A percentile compares a stretch with the other conserved stretches of the same genome.
phyloP scores from a whole-genome alignment of 2,329 filamentous ascomycete genomes.

The Penicillium verrucosum region DNA sequence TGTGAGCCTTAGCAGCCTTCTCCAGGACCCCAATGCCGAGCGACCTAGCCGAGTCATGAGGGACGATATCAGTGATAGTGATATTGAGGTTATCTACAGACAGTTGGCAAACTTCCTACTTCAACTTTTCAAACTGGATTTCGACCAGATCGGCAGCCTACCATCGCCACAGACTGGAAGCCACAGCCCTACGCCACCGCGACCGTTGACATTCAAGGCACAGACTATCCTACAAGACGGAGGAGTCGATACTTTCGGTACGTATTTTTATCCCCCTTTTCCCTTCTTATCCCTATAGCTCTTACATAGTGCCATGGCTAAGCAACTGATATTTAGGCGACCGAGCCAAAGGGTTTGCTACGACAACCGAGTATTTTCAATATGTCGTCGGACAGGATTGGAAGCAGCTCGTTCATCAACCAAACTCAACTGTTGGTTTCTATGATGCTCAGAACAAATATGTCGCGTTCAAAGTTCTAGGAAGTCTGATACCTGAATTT shows the following conservation, averaged over 20 bases:
- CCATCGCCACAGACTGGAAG: slow-evolving; percentile 16
- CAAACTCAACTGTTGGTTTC: slow-evolving; percentile 30
- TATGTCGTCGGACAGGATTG: slow-evolving; percentile 34
- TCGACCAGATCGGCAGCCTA: slow-evolving; percentile 31
- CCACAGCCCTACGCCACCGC: slow-evolving; percentile 12
- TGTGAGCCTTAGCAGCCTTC: slow-evolving; percentile 25
- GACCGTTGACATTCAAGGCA: slow-evolving; percentile 36
- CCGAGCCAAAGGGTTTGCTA: slow-evolving; percentile 26
- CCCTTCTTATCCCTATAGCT: background rate
- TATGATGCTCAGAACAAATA: slow-evolving; percentile 32
- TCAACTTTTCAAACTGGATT: slow-evolving; percentile 31
- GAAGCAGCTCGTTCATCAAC: slow-evolving; percentile 35
- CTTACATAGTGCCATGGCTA: slow-evolving; percentile 9
- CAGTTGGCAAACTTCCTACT: slow-evolving; percentile 29
- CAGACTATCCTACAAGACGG: slow-evolving; percentile 32
- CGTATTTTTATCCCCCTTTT: background rate
- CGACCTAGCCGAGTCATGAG: slow-evolving; percentile 41
- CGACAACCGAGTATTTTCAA: slow-evolving; percentile 33
- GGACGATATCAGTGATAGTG: slow-evolving; percentile 26
- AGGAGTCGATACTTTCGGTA: slow-evolving; percentile 32
- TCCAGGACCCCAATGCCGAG: slow-evolving; percentile 37
- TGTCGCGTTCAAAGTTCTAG: slow-evolving; percentile 28
- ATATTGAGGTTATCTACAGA: slow-evolving; percentile 29
- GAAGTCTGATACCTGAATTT: slow-evolving; percentile 25
- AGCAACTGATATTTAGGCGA: slow-evolving; percentile 22